Conservation (phyloP, 108 stramenopile genomes). For the Poteriospumella lacustris region DNA sequence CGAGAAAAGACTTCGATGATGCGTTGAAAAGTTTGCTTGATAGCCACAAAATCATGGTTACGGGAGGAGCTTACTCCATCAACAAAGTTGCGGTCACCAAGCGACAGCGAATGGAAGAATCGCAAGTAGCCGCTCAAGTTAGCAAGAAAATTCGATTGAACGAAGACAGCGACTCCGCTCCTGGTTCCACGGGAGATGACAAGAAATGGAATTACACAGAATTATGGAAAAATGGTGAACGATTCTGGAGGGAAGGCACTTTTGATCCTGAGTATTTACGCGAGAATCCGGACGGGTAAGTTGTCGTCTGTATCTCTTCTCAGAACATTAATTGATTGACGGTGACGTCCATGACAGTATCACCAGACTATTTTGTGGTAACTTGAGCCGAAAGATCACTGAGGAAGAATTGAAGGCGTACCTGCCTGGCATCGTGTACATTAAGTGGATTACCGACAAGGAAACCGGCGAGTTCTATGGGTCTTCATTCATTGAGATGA, state of each 20-base stretch:
- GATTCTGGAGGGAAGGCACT: not conserved
- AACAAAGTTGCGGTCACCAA: not conserved
- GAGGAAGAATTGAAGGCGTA: not conserved
- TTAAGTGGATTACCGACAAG: slow-evolving; percentile 53
- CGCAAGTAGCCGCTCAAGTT: not conserved
- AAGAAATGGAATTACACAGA: not conserved
- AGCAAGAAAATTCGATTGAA: too few relatives aligned
- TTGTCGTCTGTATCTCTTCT: too few relatives aligned
- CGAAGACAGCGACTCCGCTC: too few relatives aligned
- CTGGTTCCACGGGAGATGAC: too few relatives aligned
- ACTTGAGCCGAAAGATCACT: not conserved
- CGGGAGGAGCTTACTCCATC: not conserved
- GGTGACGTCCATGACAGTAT: too few relatives aligned
- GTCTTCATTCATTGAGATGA: slow-evolving; percentile 44
- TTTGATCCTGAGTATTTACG: slow-evolving; percentile 18
- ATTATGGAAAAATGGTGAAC: slow-evolving; percentile 22
- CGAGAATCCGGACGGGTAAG: not conserved
- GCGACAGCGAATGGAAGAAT: not conserved
- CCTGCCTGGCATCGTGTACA: slow-evolving; percentile 1
- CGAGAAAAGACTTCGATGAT: not conserved
- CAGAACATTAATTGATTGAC: too few relatives aligned
- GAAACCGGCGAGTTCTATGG: slow-evolving; percentile 53
- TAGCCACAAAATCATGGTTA: not conserved
- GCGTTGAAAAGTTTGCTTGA: not conserved
- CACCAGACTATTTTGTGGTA: slow-evolving; percentile 27